Base-by-base conservation (phyloP, 169 alveolate species). In the Eimeria zaria region DNA sequence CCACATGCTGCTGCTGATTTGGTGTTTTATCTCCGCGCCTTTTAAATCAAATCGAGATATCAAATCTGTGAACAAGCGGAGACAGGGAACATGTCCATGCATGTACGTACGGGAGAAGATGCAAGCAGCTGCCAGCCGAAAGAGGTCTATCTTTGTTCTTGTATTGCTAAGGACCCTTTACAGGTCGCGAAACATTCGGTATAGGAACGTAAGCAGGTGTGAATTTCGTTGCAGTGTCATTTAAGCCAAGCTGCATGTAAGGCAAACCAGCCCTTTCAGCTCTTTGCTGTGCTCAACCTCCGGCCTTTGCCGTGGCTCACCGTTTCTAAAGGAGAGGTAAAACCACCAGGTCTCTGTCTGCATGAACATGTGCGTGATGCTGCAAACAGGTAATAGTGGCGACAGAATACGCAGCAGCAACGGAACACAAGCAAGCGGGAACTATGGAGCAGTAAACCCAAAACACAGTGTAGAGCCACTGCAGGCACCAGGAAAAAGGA, bases 1-100 rank as follows among this genome's bases (percentile, higher is more conserved):
- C 97, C 95, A 95, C 99, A 98, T 98, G 94, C 94, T 98, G 96
- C 98, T 97, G 81, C 98, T 97, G n/a, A 98, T 87, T 48, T 97
- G 97, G 27, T 98, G 97, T 24, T 95, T 97, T 41, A 98, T 62
- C 80, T 92, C 97, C 62, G 97, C 97, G 24, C 96, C 98, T 20
- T 55, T 90, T 48, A 98, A 81, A 30, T 91, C 98, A 67, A 97
- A 98, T 30, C 96, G 90, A 39, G 97, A 97, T 53, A 98, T 87
- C 95, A 98, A 94, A 51, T 98, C 98, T 91, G 85, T 4, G 46
- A 76, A 62, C 71, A 80, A 0, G 58, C n/a, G 55, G n/a, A 44
- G 30, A n/a, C 16, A 44, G 64, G n/a, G 71, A 33, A 67, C n/a
- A 88, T n/a, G 39, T 11, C 80, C 9, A 36, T 67, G 64, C 58